phyloP scores from a whole-genome alignment of 352 stramenopile species.

The Phytophthora tubulina region DNA sequence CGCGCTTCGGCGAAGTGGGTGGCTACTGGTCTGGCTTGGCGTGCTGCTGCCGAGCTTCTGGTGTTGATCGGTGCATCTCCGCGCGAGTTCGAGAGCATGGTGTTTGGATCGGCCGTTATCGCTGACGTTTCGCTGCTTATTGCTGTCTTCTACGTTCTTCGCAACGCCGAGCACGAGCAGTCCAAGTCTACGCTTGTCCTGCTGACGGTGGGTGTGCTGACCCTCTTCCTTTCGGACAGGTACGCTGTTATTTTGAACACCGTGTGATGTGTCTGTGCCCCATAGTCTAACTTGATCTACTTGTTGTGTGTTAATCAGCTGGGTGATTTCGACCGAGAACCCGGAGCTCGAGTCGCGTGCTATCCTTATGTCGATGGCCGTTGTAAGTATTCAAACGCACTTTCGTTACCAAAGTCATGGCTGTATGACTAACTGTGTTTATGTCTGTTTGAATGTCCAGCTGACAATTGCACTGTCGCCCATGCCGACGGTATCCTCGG shows the following conservation, averaged over 20 bases:
- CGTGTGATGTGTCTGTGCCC: neutral
- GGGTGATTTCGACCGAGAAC: slow-evolving; percentile 65
- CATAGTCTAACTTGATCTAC: slow-evolving; percentile 10
- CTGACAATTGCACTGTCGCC: slow-evolving; percentile 76
- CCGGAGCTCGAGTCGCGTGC: slow-evolving; percentile 67
- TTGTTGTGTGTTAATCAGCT: slow-evolving; percentile 38
- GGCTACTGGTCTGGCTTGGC: slow-evolving; percentile 83
- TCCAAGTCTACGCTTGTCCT: slow-evolving; percentile 68
- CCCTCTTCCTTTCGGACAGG: slow-evolving; percentile 81
- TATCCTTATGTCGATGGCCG: slow-evolving; percentile 78
- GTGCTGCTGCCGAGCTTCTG: slow-evolving; percentile 72
- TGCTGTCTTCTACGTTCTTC: slow-evolving; percentile 54
- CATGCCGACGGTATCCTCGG: slow-evolving; percentile 51
- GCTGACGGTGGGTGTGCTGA: slow-evolving; percentile 47
- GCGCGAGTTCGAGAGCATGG: slow-evolving; percentile 59
- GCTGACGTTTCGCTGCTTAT: slow-evolving; percentile 72
- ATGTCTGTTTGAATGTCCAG: slow-evolving; percentile 35
- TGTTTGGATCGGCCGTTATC: slow-evolving; percentile 44
- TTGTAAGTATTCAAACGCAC: slow-evolving; percentile 49
- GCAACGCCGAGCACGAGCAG: slow-evolving; percentile 57
- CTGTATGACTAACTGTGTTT: slow-evolving; percentile 12
- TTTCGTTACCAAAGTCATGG: slow-evolving; percentile 1
- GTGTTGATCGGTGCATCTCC: slow-evolving; percentile 61
- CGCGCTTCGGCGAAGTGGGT: slow-evolving; percentile 84
- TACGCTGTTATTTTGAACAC: slow-evolving; percentile 23